Evolutionary conservation across 2,329 filamentous ascomycete genomes (phyloP).

Genomic region (Penicillium sp.): DNA sequence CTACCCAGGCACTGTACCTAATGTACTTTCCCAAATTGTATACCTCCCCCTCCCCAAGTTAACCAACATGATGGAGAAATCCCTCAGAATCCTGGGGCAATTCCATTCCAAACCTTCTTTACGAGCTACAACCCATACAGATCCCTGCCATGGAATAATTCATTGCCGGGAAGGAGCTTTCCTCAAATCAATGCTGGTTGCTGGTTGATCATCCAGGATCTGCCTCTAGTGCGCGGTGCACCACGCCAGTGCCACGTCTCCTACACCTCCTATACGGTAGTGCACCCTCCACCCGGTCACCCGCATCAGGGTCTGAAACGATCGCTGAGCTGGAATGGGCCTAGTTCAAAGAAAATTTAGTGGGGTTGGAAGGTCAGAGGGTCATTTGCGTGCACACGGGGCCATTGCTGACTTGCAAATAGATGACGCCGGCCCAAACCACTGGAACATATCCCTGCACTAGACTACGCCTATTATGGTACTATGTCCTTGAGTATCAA

Average conservation of each 20-base stretch:
- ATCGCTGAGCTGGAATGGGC: slow-evolving; percentile 1
- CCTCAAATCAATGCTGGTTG: not conserved
- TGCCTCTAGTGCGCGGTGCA: not conserved
- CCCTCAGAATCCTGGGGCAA: not conserved
- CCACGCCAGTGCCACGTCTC: not conserved
- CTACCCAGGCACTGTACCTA: too few relatives aligned
- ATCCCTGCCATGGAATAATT: slow-evolving; percentile 8
- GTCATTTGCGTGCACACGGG: not conserved
- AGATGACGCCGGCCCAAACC: not conserved
- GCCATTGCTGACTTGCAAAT: not conserved
- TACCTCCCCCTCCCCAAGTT: too few relatives aligned
- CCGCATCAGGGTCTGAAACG: slow-evolving; percentile 11
- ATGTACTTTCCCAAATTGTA: too few relatives aligned
- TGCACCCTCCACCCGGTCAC: slow-evolving; percentile 1
- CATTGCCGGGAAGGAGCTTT: slow-evolving; percentile 8
- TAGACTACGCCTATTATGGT: slow-evolving; percentile 1
- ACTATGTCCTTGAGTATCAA: slow-evolving; percentile 1
- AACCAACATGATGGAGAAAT: not conserved
- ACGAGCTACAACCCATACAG: not conserved
- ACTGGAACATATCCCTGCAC: not conserved
- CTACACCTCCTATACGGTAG: not conserved
- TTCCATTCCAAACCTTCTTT: not conserved
- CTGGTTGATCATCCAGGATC: slow-evolving; percentile 19
- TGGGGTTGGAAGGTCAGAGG: not conserved
- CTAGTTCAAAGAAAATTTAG: not conserved